Evolutionary conservation across 1,284 basidiomycete species (phyloP), one percentile per base, ranked within the genome.

Genomic region (Afroboletus lepidellus): DNA sequence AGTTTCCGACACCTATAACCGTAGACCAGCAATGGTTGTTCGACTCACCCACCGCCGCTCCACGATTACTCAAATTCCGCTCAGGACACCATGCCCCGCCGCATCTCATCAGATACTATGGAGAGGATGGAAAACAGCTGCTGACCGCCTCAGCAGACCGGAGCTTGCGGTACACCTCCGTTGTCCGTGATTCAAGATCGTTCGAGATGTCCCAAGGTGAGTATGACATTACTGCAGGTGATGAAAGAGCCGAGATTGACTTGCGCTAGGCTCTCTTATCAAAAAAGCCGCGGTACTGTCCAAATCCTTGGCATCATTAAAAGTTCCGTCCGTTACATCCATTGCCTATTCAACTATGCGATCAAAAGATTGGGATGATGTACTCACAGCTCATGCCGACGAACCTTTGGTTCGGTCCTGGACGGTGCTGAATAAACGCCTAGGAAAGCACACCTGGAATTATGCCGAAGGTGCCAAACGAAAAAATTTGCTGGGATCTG

Each of bases 311-410:
- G 78, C 87, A 4, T 87, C 85, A 1, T 78, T 97, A 48, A 96
- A 96, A 69, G 84, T 90, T 59, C 85, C 92, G 12, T 77, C 90
- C 0, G 79, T 95, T 37, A 85, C 83, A 6, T 78, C 87, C 8
- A 72, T 98, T 11, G 84, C 92, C 1, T 89, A 86, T 71, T 94
- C 92, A 5, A 79, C 84, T 3, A 81, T 87, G 5, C 81, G 94
- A 21, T 80, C 92, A 18, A 95, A 94, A 67, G 95, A 99, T 60
- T 99, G 97, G 97, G 96, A 98, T 65, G 94, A 99, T 63, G 88
- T 99, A 38, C 71, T 99, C 6, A 95, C 96, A 9, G 85, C 85
- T 0, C 96, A 98, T 67, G 76, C 82, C 1, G 91, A 92, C 42
- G 91, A 94, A 61, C 76, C 80, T 2, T 80, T 85, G 50, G 90